These are phyloP conservation scores for Magnaporthales sp. DNA, from an alignment of 2,329 filamentous ascomycete species.

Conservation along the genomic window DNA sequence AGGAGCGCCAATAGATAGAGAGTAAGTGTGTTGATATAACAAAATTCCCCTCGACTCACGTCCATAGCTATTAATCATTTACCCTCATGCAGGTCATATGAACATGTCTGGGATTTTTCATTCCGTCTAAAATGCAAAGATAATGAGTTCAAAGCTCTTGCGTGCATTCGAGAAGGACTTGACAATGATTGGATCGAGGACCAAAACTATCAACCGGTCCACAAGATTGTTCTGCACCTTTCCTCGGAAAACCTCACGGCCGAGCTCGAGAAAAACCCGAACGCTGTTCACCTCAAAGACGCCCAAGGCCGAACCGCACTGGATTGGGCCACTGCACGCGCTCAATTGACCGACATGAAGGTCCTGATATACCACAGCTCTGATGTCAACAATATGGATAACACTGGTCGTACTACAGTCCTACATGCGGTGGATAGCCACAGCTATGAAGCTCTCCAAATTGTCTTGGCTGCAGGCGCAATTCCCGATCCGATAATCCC, in stretches of 20 bases:
- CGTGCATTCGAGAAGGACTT: neutral
- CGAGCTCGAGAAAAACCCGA: slow-evolving; percentile 1
- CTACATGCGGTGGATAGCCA: neutral
- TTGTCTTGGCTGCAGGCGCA: neutral
- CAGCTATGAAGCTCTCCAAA: neutral
- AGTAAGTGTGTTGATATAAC: neutral
- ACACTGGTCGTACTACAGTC: neutral
- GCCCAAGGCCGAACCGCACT: neutral
- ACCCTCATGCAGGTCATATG: neutral
- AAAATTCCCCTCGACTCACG: neutral
- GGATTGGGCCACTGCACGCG: neutral
- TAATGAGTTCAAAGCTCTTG: neutral
- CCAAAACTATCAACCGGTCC: neutral
- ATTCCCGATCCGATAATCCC: neutral
- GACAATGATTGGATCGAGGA: neutral
- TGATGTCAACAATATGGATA: neutral
- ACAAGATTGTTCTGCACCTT: neutral
- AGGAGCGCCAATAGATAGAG: neutral
- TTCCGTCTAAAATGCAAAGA: neutral
- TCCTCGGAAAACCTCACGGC: neutral
- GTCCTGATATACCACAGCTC: neutral
- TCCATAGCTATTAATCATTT: neutral
- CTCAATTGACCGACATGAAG: neutral
- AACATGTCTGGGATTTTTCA: neutral
- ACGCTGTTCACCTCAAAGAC: slow-evolving; percentile 1